phyloP scores from a whole-genome alignment of 2,329 filamentous ascomycete species.

The Talaromyces funiculosus region DNA sequence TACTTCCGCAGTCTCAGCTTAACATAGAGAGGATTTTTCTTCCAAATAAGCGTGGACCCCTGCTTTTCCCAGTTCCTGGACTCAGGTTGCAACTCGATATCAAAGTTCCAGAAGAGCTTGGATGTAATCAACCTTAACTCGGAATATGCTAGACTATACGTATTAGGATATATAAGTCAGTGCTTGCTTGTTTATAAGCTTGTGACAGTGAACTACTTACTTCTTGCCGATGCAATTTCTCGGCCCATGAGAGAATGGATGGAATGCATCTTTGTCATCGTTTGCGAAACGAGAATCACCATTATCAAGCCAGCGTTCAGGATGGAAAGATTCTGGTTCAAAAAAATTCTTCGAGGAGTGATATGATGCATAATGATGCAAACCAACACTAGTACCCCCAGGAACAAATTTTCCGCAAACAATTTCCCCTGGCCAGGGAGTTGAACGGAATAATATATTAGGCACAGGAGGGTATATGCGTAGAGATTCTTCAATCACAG shows the following conservation, averaged over 20 bases:
- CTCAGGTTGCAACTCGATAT: no score
- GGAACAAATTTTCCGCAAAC: conserved; percentile 22
- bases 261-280: conserved; percentile 43
- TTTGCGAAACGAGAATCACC: conserved; percentile 27
- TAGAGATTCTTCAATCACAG: conserved; percentile 42
- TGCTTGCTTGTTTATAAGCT: not conserved
- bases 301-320: conserved; percentile 36
- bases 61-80: no score
- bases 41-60: no score
- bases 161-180: no score
- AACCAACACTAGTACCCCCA: conserved; percentile 35
- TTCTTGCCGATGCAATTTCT: conserved; percentile 50
- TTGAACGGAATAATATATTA: not conserved
- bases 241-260: conserved; percentile 48
- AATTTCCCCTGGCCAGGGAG: conserved; percentile 20
- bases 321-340: conserved; percentile 42
- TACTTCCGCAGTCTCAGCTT: no score
- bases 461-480: conserved; percentile 39
- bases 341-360: conserved; percentile 42
- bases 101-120: no score
- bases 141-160: conserved; percentile 40
- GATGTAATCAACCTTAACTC: conserved; percentile 48
- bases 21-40: no score
- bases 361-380: conserved; percentile 43
- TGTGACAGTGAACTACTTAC: conserved; percentile 27